phyloP scores from a whole-genome alignment of 768 basidiomycete genomes.

The Solioccasus polychromus region DNA sequence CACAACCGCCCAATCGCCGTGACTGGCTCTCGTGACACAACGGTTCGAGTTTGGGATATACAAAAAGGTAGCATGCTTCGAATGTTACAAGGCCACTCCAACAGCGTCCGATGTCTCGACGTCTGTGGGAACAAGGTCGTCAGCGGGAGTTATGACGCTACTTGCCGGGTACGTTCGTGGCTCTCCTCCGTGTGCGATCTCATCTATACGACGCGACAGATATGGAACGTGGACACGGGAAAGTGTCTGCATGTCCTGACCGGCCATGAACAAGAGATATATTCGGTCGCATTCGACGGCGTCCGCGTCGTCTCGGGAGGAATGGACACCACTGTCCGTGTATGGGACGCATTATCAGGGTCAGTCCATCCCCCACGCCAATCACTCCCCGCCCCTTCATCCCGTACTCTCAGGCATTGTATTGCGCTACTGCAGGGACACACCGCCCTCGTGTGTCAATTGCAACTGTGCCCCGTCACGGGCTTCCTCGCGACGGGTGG shows the following conservation, averaged over 20 bases:
- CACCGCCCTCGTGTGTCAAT: constrained; percentile 87
- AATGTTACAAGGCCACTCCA: constrained; percentile 70
- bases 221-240: constrained; percentile 91
- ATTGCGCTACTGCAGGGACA: constrained; percentile 86
- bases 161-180: constrained; percentile 60
- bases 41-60: constrained; percentile 91
- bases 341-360: constrained; percentile 90
- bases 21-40: constrained; percentile 84
- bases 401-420: constrained; percentile 55
- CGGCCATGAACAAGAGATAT: constrained; percentile 88
- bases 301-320: constrained; percentile 78
- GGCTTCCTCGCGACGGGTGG: constrained; percentile 75
- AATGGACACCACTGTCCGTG: constrained; percentile 89
- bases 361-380: constrained; percentile 36
- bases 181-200: background rate
- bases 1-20: constrained; percentile 87
- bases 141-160: constrained; percentile 92
- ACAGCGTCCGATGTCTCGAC: constrained; percentile 86
- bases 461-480: constrained; percentile 65
- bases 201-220: constrained; percentile 35
- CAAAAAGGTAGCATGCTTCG: constrained; percentile 68
- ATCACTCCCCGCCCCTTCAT: background rate
- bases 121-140: constrained; percentile 80
- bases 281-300: constrained; percentile 89
- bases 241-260: constrained; percentile 76